Evolutionary conservation across 148 eudicot species (phyloP).

Genomic region (Camellia sinensis): DNA sequence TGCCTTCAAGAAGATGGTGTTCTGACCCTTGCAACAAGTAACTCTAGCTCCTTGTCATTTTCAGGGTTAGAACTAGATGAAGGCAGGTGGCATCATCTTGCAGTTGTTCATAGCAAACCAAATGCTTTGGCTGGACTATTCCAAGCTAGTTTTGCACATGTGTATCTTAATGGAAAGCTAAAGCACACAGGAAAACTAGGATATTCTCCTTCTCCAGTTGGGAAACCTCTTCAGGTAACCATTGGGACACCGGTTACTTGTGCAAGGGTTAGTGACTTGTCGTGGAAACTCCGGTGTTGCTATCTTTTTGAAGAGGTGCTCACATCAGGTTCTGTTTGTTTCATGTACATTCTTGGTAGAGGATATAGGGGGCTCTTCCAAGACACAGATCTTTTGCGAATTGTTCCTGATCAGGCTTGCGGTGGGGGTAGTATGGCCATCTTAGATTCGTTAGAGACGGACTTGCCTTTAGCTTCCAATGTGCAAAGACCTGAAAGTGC

Average conservation of each 20-base stretch:
- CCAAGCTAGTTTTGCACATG: slow-evolving; percentile 96
- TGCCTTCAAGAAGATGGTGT: slow-evolving; percentile 89
- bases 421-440: slow-evolving; percentile 98
- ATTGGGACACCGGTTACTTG: slow-evolving; percentile 81
- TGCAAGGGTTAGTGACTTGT: slow-evolving; percentile 69
- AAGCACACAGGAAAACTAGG: slow-evolving; percentile 92
- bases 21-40: slow-evolving; percentile 90
- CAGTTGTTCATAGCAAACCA: slow-evolving; percentile 97
- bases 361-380: slow-evolving; percentile 99
- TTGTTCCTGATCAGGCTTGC: slow-evolving; percentile 97
- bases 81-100: slow-evolving; percentile 98
- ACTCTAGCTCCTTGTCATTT: slow-evolving; percentile 77
- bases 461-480: slow-evolving; percentile 53
- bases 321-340: slow-evolving; percentile 81
- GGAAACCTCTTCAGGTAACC: slow-evolving; percentile 90
- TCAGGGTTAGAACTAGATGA: slow-evolving; percentile 89
- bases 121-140: slow-evolving; percentile 99
- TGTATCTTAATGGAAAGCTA: slow-evolving; percentile 88
- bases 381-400: slow-evolving; percentile 78
- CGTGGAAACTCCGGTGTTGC: slow-evolving; percentile 93
- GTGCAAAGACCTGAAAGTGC: slow-evolving; percentile 67
- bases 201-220: slow-evolving; percentile 95
- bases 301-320: slow-evolving; percentile 97
- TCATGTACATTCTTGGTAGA: slow-evolving; percentile 98
- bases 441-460: slow-evolving; percentile 89